Base-by-base conservation (phyloP, 306 rosid species). In the Ammopiptanthus mongolicus region DNA sequence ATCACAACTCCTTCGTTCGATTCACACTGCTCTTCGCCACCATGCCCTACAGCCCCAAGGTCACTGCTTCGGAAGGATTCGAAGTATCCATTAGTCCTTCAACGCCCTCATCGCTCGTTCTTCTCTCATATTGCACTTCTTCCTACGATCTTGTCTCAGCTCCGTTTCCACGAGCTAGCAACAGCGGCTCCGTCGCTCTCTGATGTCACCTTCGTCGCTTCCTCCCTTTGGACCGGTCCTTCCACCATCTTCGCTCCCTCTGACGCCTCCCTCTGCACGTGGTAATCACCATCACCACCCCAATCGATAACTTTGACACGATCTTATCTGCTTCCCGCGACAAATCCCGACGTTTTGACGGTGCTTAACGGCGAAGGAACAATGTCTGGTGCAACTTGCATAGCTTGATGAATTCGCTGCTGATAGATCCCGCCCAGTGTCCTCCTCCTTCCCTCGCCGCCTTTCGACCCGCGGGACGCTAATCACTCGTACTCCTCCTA, bases 181-280 rank as follows among this genome's bases (percentile, higher is more conserved):
- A 76, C 82, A 11, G 92, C 89, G 2, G 89, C 85, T 50, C 90
- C 90, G 18, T 85, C 89, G 5, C 88, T 89, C 50, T 74, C 88
- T 4, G 88, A 84, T 9, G 34, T 81, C 0, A 22, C 85, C 15
- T 11, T 65, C 55, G 3, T 76, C 8, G 25, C 76, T 33, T 57
- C 84, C 6, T 25, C 81, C 0, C 69, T 84, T 59, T 89, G 93
- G 93, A 69, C 37, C 29, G 92, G 91, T 29, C 96, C 96, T 69
- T 87, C 87, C 28, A 87, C 96, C 2, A 65, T 90, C 66, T 90
- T 90, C 28, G 92, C 92, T 73, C 88, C 90, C n/a, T 84, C 96
- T 15, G 96, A 90, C 14, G 21, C 81, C 13, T 86, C 92, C 2
- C 78, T 90, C 29, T 86, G 79, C 2, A 47, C 81, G 23, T 90